These are phyloP conservation scores for Candida koratica DNA, from an alignment of 805 yeast species.

Conservation along the genomic window DNA sequence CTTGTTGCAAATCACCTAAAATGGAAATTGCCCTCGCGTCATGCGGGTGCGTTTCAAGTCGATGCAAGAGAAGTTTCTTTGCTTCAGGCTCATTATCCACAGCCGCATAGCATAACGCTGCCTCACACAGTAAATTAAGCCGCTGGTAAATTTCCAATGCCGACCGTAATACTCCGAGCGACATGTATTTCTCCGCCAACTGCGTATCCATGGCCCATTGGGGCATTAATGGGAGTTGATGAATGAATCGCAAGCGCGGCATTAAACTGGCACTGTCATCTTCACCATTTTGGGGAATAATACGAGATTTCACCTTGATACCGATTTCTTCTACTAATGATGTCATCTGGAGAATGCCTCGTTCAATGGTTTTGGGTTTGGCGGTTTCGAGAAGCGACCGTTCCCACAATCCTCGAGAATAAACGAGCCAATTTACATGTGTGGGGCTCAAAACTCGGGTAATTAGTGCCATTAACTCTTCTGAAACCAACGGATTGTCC, in stretches of 20 bases:
- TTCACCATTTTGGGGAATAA: constrained; percentile 42
- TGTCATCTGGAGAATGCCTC: constrained; percentile 92
- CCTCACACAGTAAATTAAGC: constrained; percentile 69
- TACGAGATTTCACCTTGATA: constrained; percentile 52
- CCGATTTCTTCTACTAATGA: constrained; percentile 87
- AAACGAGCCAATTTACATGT: constrained; percentile 68
- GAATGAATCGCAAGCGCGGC: constrained; percentile 61
- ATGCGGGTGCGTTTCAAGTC: constrained; percentile 54
- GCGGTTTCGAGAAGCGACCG: constrained; percentile 79
- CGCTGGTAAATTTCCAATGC: constrained; percentile 89
- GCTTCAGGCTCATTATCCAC: constrained; percentile 73
- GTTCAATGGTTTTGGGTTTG: constrained; percentile 81
- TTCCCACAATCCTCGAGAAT: constrained; percentile 83
- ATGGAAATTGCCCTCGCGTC: constrained; percentile 84
- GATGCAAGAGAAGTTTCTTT: constrained; percentile 48
- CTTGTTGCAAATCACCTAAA: constrained; percentile 78
- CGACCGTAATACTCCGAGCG: constrained; percentile 77
- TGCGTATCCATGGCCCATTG: constrained; percentile 80
- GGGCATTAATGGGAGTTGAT: constrained; percentile 72
- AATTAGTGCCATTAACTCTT: constrained; percentile 75
- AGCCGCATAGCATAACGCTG: constrained; percentile 87
- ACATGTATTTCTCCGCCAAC: constrained; percentile 82
- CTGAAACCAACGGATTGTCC: constrained; percentile 66
- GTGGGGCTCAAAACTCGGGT: constrained; percentile 52
- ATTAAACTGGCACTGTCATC: constrained; percentile 39